Base-by-base conservation (phyloP, 176 grass and related monocot genomes). In the Microstegium vimineum region DNA sequence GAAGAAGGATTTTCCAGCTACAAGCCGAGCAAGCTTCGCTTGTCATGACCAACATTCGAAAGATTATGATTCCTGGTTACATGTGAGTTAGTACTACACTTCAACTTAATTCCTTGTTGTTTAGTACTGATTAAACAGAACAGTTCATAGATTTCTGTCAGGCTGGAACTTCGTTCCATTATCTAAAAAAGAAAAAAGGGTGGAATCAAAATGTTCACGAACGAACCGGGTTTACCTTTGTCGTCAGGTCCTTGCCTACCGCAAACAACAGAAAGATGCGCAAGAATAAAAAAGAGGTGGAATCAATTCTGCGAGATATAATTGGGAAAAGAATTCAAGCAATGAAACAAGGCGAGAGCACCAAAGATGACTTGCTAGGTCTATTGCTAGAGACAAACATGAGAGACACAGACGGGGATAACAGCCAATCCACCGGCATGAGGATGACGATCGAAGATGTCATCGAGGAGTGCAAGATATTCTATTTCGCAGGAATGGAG, bases 401-500 rank as follows among this genome's bases (percentile, higher is more conserved):
- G 74, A 85, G 51, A 40, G 13, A 90, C 16, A 46, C 10, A 1
- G 77, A 82, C 9, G 86, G 60, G 14, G 5, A 88, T 11, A 72
- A 66, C 0, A 16, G 47, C 47, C 17, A 20, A 8, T 2, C 74
- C 75, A 35, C 63, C 86, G 8, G 66, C 62, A 22, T 14, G 1
- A 66, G 71, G 11, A 83, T 94, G 87, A 92, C 84, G 11, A 83
- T 67, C 20, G 54, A 94, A 13, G 93, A 97, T 4, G 82, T 97
- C 36, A 88, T 97, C 1, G 94, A 87, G 54, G 94, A 97, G 68
- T 97, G 94, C 79, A 97, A 94, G 77, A 2, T 97, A 0, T 90
- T 94, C 78, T 97, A 97, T 73, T 94, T 97, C 71, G 91, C 94
- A 31, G 94, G 94, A n/a, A 86, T 88, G 66, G 89, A 97, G 68